Percentiles rank a stretch among this genome's conserved stretches.
Evolutionary conservation across 768 basidiomycete species (phyloP).

Genomic region (Boletus subcaerulescens): DNA sequence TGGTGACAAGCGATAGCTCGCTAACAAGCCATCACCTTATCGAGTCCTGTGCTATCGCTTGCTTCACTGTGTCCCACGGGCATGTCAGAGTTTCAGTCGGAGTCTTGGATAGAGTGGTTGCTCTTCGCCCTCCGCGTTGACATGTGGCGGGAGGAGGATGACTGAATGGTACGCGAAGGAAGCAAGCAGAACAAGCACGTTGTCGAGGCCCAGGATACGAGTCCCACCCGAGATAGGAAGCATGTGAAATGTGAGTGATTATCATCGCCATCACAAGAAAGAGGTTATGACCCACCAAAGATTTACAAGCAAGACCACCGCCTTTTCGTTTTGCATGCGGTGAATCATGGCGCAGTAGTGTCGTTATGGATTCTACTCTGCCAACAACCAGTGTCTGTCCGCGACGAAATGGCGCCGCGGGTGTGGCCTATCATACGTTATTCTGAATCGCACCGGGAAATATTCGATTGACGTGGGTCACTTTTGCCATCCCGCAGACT

Average conservation of each 20-base stretch:
- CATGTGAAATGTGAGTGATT: neutral
- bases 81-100: neutral
- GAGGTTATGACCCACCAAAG: too few species aligned
- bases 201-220: neutral
- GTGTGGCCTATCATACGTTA: neutral
- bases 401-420: neutral
- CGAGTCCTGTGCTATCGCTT: neutral
- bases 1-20: neutral
- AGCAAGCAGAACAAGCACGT: neutral
- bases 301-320: too few species aligned
- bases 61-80: neutral
- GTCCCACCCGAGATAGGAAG: neutral
- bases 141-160: too few species aligned
- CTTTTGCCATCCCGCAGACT: neutral
- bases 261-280: neutral
- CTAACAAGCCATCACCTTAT: neutral
- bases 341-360: too few species aligned
- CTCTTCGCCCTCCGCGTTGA: too few species aligned
- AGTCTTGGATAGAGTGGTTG: neutral
- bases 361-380: neutral
- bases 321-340: too few species aligned
- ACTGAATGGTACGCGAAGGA: too few species aligned
- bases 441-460: neutral
- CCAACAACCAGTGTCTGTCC: neutral
- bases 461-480: neutral